Percentiles rank a stretch among this genome's conserved stretches.
Evolutionary conservation across 2,329 filamentous ascomycete species (phyloP).

Genomic region (Leptosphaerulina australis): DNA sequence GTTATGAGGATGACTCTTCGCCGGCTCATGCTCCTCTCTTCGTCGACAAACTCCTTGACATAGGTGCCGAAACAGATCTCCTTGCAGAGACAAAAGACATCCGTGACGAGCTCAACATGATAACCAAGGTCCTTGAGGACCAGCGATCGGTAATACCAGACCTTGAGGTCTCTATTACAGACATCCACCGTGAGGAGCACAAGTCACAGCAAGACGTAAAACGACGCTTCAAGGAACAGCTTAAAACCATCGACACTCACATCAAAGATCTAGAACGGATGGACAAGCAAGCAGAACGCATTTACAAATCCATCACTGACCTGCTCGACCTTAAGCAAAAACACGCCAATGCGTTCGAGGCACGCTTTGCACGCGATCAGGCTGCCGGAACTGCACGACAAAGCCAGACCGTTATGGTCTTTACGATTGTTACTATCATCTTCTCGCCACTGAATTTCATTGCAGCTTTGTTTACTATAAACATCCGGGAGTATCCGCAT

Average conservation of each 20-base stretch:
- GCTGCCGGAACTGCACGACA: slow-evolving; percentile 65
- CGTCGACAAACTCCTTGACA: slow-evolving; percentile 64
- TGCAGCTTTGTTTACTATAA: slow-evolving; percentile 62
- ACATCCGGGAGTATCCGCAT: slow-evolving; percentile 57
- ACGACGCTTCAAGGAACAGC: slow-evolving; percentile 62
- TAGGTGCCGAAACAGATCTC: slow-evolving; percentile 65
- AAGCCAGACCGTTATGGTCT: slow-evolving; percentile 63
- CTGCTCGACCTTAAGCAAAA: slow-evolving; percentile 72
- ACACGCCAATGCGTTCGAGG: slow-evolving; percentile 70
- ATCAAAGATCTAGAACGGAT: slow-evolving; percentile 67
- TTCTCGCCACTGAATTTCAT: slow-evolving; percentile 64
- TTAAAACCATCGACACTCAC: slow-evolving; percentile 63
- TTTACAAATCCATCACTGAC: slow-evolving; percentile 66
- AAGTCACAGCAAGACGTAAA: slow-evolving; percentile 56
- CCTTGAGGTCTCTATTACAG: slow-evolving; percentile 53
- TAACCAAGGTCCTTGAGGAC: slow-evolving; percentile 59
- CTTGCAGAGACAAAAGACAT: slow-evolving; percentile 71
- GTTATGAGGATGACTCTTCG: slow-evolving; percentile 36
- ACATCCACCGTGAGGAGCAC: slow-evolving; percentile 47
- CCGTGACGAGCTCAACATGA: slow-evolving; percentile 69
- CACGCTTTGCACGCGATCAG: slow-evolving; percentile 65
- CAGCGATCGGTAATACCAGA: slow-evolving; percentile 57
- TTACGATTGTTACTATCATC: slow-evolving; percentile 65
- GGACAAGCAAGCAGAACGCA: slow-evolving; percentile 66
- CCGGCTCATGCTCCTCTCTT: slow-evolving; percentile 50